Conservation (phyloP, 2,329 filamentous ascomycete species). For the Anthostomella pinea region DNA sequence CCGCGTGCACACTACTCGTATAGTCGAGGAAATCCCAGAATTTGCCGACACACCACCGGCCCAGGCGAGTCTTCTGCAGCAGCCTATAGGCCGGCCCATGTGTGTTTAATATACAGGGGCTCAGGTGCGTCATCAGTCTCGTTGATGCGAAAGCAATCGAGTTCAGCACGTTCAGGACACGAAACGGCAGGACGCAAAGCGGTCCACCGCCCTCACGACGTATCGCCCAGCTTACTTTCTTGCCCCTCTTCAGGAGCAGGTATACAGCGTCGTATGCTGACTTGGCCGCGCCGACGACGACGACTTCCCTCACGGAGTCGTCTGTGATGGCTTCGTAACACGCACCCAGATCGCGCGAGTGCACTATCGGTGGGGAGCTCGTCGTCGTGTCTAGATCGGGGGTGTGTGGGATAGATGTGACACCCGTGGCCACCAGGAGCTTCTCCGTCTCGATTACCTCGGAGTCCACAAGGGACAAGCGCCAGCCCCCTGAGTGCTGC, state of each 20-base stretch:
- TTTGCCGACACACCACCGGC: conserved; percentile 17
- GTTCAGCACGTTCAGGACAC: conserved; percentile 19
- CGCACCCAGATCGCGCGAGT: conserved; percentile 21
- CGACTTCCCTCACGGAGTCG: conserved; percentile 12
- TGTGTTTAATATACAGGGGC: conserved; percentile 22
- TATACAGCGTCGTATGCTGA: conserved; percentile 28
- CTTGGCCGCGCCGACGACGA: conserved; percentile 27
- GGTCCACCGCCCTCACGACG: conserved; percentile 23
- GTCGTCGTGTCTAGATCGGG: conserved; percentile 17
- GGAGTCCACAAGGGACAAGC: conserved; percentile 13
- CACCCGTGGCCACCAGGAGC: conserved; percentile 31
- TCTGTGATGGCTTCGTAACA: conserved; percentile 13
- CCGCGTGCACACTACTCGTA: conserved; percentile 18
- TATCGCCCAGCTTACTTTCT: conserved; percentile 27
- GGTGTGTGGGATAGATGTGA: conserved; percentile 27
- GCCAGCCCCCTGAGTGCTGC: conserved; percentile 15
- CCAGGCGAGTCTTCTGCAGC: conserved; percentile 15
- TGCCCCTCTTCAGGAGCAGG: conserved; percentile 22
- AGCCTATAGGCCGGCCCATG: conserved; percentile 15
- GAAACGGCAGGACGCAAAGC: conserved; percentile 19
- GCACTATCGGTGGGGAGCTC: conserved; percentile 19
- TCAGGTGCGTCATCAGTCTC: conserved; percentile 21
- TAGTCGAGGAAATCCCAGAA: conserved; percentile 24
- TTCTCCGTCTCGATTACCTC: conserved; percentile 23
- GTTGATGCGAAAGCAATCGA: conserved; percentile 22